Evolutionary conservation across 345 rosid species (phyloP).

Genomic region (Luvunga scandens): DNA sequence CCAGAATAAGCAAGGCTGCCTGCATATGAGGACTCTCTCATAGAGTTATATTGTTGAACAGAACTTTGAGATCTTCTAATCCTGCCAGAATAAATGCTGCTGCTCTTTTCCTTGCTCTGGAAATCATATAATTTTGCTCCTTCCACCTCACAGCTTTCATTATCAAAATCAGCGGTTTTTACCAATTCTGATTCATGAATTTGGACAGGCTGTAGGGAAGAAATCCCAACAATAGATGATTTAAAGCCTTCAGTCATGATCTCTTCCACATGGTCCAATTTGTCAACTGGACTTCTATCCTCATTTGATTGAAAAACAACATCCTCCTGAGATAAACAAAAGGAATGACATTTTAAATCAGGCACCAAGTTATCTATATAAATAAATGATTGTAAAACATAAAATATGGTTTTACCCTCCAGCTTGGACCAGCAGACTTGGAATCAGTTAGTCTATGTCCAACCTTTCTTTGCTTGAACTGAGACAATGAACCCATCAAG

Average conservation of each 20-base stretch:
- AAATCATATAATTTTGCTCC: conserved; percentile 29
- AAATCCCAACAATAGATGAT: neutral
- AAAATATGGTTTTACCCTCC: neutral
- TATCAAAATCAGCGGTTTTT: conserved; percentile 25
- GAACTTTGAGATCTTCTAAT: conserved; percentile 34
- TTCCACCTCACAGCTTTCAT: conserved; percentile 23
- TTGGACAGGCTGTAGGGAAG: conserved; percentile 18
- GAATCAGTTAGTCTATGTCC: neutral
- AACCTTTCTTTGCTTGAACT: conserved; percentile 1
- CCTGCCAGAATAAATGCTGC: conserved; percentile 26
- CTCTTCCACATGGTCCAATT: neutral
- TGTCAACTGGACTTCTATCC: neutral
- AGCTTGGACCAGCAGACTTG: neutral
- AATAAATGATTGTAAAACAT: neutral
- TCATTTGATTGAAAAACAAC: conserved; percentile 4
- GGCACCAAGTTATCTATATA: neutral
- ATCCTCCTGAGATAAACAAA: conserved; percentile 16
- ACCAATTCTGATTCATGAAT: conserved; percentile 27
- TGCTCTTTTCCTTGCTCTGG: conserved; percentile 27
- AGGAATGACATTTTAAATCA: neutral
- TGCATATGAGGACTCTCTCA: conserved; percentile 22
- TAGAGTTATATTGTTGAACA: conserved; percentile 17
- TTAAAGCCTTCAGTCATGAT: neutral
- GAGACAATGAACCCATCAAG: neutral
- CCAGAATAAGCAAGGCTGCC: conserved; percentile 21